Percentiles rank a stretch among this genome's conserved stretches.
Evolutionary conservation across 208 protist species (phyloP).

Genomic region (Wallacemonas rigidus): DNA sequence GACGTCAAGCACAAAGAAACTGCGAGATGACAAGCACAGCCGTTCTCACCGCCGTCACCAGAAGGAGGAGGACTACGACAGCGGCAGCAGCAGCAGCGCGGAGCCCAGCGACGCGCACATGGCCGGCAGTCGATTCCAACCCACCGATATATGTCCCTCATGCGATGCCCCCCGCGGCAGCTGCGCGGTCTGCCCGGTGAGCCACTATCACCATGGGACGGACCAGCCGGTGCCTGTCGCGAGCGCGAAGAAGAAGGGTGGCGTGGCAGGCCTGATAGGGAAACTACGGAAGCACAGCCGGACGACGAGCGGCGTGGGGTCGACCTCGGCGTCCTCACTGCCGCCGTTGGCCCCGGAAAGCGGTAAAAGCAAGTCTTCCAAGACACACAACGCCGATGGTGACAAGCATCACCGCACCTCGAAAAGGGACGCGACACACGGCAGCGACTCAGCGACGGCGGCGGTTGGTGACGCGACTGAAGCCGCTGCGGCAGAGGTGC

Average conservation of each 20-base stretch:
- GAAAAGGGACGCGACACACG: background rate
- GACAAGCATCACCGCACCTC: background rate
- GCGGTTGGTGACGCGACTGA: background rate
- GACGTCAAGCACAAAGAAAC: background rate
- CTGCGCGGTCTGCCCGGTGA: conserved; percentile 49
- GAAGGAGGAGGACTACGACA: background rate
- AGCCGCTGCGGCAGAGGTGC: conserved; percentile 14
- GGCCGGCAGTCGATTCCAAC: conserved; percentile 31
- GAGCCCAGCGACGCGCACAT: conserved; percentile 33
- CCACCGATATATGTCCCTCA: conserved; percentile 38
- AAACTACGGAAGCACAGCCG: conserved; percentile 17
- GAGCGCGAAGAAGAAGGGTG: conserved; percentile 7
- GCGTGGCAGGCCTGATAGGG: background rate
- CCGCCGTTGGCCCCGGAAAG: background rate
- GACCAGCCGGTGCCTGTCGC: conserved; percentile 24
- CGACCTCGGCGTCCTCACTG: background rate
- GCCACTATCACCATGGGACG: conserved; percentile 53
- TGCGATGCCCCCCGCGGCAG: conserved; percentile 44
- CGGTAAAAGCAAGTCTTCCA: background rate
- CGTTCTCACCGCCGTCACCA: background rate
- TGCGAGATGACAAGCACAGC: background rate
- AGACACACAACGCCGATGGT: background rate
- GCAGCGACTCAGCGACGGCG: background rate
- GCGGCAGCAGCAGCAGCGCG: background rate
- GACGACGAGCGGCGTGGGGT: conserved; percentile 3